phyloP scores from a whole-genome alignment of 371 early-diverging fungal species.

The Dichotomocladium elegans region DNA sequence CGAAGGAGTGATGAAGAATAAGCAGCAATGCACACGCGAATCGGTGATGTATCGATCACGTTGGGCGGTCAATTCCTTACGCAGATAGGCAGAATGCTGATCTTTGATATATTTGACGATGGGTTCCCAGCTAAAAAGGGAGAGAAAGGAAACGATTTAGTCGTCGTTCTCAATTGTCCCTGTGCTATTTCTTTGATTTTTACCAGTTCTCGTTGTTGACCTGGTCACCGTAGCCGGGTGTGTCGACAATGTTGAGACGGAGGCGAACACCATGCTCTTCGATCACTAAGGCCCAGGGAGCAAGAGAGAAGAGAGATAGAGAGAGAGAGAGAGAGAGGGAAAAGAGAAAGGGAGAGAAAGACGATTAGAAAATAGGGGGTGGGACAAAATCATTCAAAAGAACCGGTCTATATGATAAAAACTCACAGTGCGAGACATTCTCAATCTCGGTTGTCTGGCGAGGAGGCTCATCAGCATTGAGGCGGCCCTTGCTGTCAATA shows the following conservation, averaged over 20 bases:
- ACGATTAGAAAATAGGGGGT: not conserved
- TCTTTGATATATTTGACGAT: slow-evolving; percentile 88
- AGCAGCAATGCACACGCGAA: slow-evolving; percentile 71
- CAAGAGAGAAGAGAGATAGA: not conserved
- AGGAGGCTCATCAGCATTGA: slow-evolving; percentile 62
- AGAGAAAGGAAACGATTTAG: not conserved
- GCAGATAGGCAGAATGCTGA: slow-evolving; percentile 83
- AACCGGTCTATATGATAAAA: not conserved
- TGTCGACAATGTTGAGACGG: slow-evolving; percentile 74
- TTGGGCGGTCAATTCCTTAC: slow-evolving; percentile 78
- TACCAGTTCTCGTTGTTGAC: slow-evolving; percentile 86
- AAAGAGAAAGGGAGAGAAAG: not conserved
- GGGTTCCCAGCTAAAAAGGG: slow-evolving; percentile 64
- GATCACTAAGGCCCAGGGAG: slow-evolving; percentile 43
- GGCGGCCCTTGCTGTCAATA: slow-evolving; percentile 76
- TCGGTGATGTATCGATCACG: slow-evolving; percentile 81
- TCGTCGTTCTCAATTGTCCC: not conserved
- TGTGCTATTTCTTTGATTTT: not conserved
- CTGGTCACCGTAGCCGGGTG: slow-evolving; percentile 72
- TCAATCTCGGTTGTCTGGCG: slow-evolving; percentile 81
- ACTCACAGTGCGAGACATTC: slow-evolving; percentile 69
- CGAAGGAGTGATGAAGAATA: slow-evolving; percentile 73
- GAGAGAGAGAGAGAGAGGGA: not conserved
- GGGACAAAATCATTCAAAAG: no score
- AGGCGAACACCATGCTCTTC: slow-evolving; percentile 80